Conservation (phyloP, 345 rosid genomes). For the Gossypium stocksii region DNA sequence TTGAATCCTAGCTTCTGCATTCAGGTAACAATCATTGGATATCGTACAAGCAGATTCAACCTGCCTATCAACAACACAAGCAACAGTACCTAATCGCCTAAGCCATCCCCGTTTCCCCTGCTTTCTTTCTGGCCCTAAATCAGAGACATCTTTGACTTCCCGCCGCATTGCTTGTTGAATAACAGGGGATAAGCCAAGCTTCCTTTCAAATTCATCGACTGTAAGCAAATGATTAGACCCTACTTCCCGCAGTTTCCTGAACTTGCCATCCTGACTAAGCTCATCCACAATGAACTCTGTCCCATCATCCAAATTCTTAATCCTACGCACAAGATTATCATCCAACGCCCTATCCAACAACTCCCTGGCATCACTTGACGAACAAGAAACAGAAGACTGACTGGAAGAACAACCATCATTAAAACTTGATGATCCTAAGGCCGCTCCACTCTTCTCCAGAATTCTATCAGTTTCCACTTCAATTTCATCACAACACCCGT, state of each 20-base stretch:
- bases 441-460: slow-evolving; percentile 33
- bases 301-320: slow-evolving; percentile 35
- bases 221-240: slow-evolving; percentile 28
- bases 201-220: slow-evolving; percentile 27
- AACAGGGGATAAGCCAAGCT: slow-evolving; percentile 31
- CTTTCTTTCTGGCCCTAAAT: slow-evolving; percentile 12
- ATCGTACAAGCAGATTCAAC: slow-evolving; percentile 22
- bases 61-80: slow-evolving; percentile 29
- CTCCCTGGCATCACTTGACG: slow-evolving; percentile 24
- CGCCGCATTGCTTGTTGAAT: slow-evolving; percentile 26
- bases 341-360: slow-evolving; percentile 24
- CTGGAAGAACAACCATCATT: slow-evolving; percentile 28
- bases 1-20: slow-evolving; percentile 14
- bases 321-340: slow-evolving; percentile 26
- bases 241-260: slow-evolving; percentile 24
- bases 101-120: slow-evolving; percentile 35
- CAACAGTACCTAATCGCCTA: slow-evolving; percentile 34
- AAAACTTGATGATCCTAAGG: slow-evolving; percentile 23
- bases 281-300: slow-evolving; percentile 33
- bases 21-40: slow-evolving; percentile 13
- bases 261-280: slow-evolving; percentile 24
- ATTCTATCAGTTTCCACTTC: slow-evolving; percentile 31
- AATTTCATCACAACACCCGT: slow-evolving; percentile 14
- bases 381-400: slow-evolving; percentile 24
- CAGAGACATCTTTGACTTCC: slow-evolving; percentile 18